Percentiles rank a stretch among this genome's conserved stretches.
phyloP scores from a whole-genome alignment of 371 early-diverging fungal genomes.

The Mortierella sp. region DNA sequence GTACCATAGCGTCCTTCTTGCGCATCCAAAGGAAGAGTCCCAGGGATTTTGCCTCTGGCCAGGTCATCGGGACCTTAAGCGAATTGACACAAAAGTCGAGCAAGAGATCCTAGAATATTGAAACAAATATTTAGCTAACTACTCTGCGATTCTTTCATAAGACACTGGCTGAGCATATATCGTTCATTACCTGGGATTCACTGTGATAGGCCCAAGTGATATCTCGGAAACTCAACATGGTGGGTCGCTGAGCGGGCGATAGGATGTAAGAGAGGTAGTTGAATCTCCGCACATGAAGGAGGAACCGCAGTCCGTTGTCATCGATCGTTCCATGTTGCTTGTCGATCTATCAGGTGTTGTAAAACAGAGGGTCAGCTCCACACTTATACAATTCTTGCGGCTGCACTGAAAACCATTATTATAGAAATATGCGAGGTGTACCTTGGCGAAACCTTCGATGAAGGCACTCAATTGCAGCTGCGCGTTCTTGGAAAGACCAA shows the following conservation, averaged over 20 bases:
- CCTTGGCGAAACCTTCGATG: slow-evolving; percentile 43
- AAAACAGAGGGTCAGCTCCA: slow-evolving; percentile 6
- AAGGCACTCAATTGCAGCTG: slow-evolving; percentile 47
- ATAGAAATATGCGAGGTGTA: not conserved
- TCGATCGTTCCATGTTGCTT: slow-evolving; percentile 83
- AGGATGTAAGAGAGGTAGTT: slow-evolving; percentile 65
- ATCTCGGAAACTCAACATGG: slow-evolving; percentile 76
- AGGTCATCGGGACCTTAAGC: slow-evolving; percentile 75
- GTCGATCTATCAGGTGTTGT: slow-evolving; percentile 65
- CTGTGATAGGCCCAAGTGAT: slow-evolving; percentile 91
- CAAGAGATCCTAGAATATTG: slow-evolving; percentile 71
- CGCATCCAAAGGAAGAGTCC: slow-evolving; percentile 92
- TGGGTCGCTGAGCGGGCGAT: slow-evolving; percentile 56
- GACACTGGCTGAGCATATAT: not conserved
- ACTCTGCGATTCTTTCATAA: not conserved
- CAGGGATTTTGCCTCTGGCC: slow-evolving; percentile 84
- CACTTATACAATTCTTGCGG: not conserved
- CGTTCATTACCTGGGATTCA: slow-evolving; percentile 80
- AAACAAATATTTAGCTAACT: not conserved
- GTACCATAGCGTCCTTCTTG: slow-evolving; percentile 80
- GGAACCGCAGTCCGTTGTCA: slow-evolving; percentile 89
- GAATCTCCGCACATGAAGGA: slow-evolving; percentile 79
- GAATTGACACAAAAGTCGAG: slow-evolving; percentile 75
- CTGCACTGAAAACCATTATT: not conserved
- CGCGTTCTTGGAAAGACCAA: slow-evolving; percentile 40